Evolutionary conservation across 176 grass and related monocot species (phyloP).

Genomic region (Cenchrus fungigraminus): DNA sequence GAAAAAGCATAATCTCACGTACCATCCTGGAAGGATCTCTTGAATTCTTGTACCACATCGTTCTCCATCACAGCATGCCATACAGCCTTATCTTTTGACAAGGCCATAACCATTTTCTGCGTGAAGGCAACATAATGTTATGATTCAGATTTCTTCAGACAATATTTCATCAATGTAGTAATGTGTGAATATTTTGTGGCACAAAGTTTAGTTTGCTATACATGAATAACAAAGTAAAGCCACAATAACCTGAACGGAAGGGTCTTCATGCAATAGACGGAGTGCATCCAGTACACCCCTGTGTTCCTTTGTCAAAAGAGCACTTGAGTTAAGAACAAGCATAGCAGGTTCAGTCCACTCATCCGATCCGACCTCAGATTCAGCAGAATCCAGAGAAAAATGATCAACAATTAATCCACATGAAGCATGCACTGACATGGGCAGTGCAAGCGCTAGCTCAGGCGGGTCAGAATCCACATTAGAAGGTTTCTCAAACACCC

Average conservation of each 20-base stretch:
- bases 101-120: conserved; percentile 91
- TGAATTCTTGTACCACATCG: conserved; percentile 78
- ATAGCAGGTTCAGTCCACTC: conserved; percentile 67
- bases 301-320: conserved; percentile 54
- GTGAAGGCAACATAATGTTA: conserved; percentile 13
- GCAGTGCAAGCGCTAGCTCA: conserved; percentile 23
- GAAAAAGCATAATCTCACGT: not conserved
- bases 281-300: conserved; percentile 72
- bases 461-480: conserved; percentile 4
- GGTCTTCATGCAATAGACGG: conserved; percentile 50
- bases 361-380: conserved; percentile 33
- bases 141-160: not conserved
- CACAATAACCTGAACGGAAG: conserved; percentile 72
- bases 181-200: not conserved
- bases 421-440: conserved; percentile 36
- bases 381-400: conserved; percentile 27
- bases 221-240: conserved; percentile 28
- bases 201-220: not conserved
- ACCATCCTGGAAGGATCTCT: conserved; percentile 72
- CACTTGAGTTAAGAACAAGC: conserved; percentile 53
- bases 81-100: conserved; percentile 80
- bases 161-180: not conserved
- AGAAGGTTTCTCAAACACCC: conserved; percentile 48
- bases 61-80: conserved; percentile 93
- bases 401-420: conserved; percentile 45